A percentile compares a stretch with the other conserved stretches of the same genome.
Evolutionary conservation across 2,329 filamentous ascomycete species (phyloP).

Genomic region (Botryotinia calthae): DNA sequence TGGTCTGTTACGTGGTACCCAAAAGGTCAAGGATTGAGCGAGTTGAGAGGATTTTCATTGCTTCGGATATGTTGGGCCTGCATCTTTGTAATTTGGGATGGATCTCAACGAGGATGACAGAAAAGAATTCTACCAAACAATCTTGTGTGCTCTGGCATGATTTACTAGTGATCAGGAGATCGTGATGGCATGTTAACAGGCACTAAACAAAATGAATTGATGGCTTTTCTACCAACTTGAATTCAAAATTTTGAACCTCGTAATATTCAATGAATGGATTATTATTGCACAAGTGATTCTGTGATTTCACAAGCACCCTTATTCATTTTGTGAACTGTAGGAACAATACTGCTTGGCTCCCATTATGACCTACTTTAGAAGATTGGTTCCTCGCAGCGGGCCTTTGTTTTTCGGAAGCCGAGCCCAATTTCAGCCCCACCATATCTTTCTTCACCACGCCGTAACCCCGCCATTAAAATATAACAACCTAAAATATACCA

Average conservation of each 20-base stretch:
- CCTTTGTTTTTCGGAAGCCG: constrained; percentile 19
- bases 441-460: constrained; percentile 19
- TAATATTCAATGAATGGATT: not conserved
- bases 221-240: constrained; percentile 16
- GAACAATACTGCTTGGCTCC: not conserved
- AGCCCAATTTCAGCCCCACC: constrained; percentile 28
- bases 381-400: not conserved
- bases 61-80: constrained; percentile 39
- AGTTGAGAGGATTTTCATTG: constrained; percentile 36
- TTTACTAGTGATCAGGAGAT: constrained; percentile 23
- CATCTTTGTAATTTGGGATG: constrained; percentile 39
- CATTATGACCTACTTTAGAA: not conserved
- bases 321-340: not conserved
- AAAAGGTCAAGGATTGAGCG: constrained; percentile 96
- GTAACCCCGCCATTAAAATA: constrained; percentile 21
- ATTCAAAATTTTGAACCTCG: not conserved
- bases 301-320: not conserved
- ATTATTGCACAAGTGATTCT: not conserved
- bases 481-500: constrained; percentile 22
- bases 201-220: constrained; percentile 20
- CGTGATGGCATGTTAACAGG: constrained; percentile 18
- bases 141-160: constrained; percentile 18
- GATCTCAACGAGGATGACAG: constrained; percentile 39
- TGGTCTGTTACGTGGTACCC: constrained; percentile 99
- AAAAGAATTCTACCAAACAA: constrained; percentile 31